These are phyloP conservation scores for Penicillium sp. DNA, from an alignment of 2,329 filamentous ascomycete species.

Conservation along the genomic window DNA sequence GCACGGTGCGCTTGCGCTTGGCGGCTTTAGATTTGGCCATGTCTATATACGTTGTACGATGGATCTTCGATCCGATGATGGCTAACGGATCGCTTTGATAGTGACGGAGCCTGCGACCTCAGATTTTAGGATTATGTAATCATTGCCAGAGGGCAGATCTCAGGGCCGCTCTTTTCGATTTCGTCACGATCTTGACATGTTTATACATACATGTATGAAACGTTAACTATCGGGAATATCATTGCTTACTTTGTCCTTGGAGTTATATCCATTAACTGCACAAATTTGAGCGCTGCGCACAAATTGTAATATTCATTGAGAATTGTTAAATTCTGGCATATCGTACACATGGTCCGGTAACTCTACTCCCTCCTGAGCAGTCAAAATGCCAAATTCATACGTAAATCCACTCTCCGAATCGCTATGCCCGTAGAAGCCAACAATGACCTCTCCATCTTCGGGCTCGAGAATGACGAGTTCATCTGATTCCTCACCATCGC, in stretches of 20 bases:
- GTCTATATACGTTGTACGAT: not conserved
- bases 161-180: too few relatives aligned
- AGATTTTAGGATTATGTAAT: not conserved
- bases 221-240: too few relatives aligned
- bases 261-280: too few relatives aligned
- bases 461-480: not conserved
- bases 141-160: not conserved
- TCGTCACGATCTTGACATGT: too few relatives aligned
- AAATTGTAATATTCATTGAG: not conserved
- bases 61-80: not conserved
- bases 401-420: constrained; percentile 15
- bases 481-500: not conserved
- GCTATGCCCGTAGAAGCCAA: not conserved
- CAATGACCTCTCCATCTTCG: not conserved
- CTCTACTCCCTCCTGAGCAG: constrained; percentile 41
- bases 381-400: constrained; percentile 52
- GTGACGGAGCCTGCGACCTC: not conserved
- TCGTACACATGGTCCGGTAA: constrained; percentile 45
- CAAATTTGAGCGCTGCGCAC: too few relatives aligned
- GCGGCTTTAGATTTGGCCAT: constrained; percentile 33
- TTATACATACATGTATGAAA: too few relatives aligned
- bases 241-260: too few relatives aligned
- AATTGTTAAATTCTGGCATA: constrained; percentile 34
- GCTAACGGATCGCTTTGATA: not conserved
- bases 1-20: constrained; percentile 34